These are phyloP conservation scores for Tricholoma flavovirens DNA, from an alignment of 768 basidiomycete genomes.

Conservation along the genomic window DNA sequence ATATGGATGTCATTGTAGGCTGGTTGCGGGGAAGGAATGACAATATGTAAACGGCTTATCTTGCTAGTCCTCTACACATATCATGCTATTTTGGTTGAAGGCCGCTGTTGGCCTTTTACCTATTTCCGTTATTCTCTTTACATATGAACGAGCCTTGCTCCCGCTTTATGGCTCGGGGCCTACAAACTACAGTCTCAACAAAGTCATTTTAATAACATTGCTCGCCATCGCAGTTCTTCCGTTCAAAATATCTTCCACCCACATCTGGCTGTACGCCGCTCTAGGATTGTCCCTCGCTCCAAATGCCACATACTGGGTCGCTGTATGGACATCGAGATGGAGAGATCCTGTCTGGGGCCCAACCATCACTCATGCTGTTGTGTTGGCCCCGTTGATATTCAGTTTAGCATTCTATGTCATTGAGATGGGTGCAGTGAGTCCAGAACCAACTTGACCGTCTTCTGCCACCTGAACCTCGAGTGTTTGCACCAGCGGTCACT, in stretches of 20 bases:
- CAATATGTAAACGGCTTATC: no score
- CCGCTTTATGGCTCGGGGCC: conserved; percentile 66
- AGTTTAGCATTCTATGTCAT: conserved; percentile 43
- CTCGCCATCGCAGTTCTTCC: conserved; percentile 36
- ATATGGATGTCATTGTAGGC: no score
- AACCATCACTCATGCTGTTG: conserved; percentile 47
- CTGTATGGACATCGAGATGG: conserved; percentile 51
- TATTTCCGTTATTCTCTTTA: conserved; percentile 54
- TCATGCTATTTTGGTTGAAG: no score
- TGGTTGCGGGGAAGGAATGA: no score
- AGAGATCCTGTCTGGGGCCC: conserved; percentile 52
- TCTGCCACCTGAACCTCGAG: not conserved
- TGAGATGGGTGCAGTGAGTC: conserved; percentile 19
- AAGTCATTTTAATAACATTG: conserved; percentile 28
- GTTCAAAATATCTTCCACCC: conserved; percentile 26
- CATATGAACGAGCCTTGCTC: conserved; percentile 57
- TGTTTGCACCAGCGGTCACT: conserved; percentile 7
- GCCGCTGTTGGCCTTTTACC: conserved; percentile 9
- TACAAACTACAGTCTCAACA: conserved; percentile 43
- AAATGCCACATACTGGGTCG: conserved; percentile 62
- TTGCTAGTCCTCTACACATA: no score
- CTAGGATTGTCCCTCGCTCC: conserved; percentile 44
- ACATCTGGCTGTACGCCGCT: conserved; percentile 33
- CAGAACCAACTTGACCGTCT: not conserved
- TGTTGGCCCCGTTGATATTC: conserved; percentile 53